Evolutionary conservation across 1,284 basidiomycete species (phyloP).

Genomic region (Bjerkandera adusta): DNA sequence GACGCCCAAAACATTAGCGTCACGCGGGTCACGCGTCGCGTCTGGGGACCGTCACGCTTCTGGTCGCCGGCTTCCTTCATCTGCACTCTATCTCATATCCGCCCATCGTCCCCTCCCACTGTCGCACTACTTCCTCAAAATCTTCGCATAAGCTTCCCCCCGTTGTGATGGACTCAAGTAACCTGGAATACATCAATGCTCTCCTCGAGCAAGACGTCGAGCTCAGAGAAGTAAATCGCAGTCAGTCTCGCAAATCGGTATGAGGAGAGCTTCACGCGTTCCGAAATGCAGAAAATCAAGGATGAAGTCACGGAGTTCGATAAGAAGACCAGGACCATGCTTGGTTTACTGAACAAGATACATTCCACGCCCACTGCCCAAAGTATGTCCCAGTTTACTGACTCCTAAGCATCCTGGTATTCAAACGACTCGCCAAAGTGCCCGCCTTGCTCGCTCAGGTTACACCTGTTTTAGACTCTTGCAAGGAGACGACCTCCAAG

Average conservation of each 20-base stretch:
- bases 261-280: constrained; percentile 8
- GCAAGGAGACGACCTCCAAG: constrained; percentile 46
- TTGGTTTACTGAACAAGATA: constrained; percentile 68
- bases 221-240: constrained; percentile 45
- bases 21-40: constrained; percentile 8
- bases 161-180: constrained; percentile 53
- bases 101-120: neutral
- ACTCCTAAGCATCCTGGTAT: constrained; percentile 7
- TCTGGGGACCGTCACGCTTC: constrained; percentile 1
- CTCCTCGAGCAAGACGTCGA: constrained; percentile 52
- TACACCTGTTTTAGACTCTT: constrained; percentile 52
- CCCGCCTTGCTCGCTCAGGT: constrained; percentile 56
- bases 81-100: neutral
- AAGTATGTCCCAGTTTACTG: constrained; percentile 39
- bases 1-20: neutral
- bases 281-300: constrained; percentile 63
- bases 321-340: constrained; percentile 65
- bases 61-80: neutral
- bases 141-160: constrained; percentile 6
- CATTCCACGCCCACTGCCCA: constrained; percentile 67
- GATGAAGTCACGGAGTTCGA: constrained; percentile 71
- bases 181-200: constrained; percentile 51
- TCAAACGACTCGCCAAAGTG: constrained; percentile 40
- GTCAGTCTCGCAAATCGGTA: constrained; percentile 5
- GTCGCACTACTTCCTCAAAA: neutral